Percentiles rank a stretch among this genome's conserved stretches.
Evolutionary conservation across 2,329 filamentous ascomycete species (phyloP).

Genomic region (Arthrinium phaeospermum): DNA sequence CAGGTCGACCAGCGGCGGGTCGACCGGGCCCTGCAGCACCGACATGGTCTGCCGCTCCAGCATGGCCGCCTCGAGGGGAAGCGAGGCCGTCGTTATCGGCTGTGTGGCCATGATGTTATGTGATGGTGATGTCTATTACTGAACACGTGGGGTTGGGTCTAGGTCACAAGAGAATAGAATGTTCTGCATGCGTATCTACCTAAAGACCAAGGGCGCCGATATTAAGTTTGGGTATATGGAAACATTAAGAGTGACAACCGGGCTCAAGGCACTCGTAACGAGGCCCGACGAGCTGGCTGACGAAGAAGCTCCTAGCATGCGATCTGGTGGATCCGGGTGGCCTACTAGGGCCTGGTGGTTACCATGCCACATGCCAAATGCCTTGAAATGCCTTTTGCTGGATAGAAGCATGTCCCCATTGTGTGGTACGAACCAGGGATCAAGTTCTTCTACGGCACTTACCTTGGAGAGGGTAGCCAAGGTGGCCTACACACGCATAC

Average conservation of each 20-base stretch:
- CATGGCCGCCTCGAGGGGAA: constrained; percentile 22
- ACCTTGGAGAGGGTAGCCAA: background rate
- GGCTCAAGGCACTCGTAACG: background rate
- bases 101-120: background rate
- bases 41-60: constrained; percentile 51
- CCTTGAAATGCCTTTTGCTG: background rate
- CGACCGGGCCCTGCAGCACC: constrained; percentile 69
- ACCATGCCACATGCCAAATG: no score
- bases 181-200: background rate
- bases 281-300: background rate
- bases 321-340: background rate
- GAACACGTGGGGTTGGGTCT: background rate
- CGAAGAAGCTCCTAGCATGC: background rate
- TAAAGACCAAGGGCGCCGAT: background rate
- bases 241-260: background rate
- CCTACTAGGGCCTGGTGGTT: constrained; percentile 1
- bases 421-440: constrained; percentile 2
- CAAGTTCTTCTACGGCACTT: constrained; percentile 6
- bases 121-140: background rate
- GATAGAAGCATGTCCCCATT: constrained; percentile 16
- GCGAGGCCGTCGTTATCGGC: background rate
- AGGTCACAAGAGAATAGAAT: background rate
- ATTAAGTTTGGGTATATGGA: background rate
- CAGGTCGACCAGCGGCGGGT: constrained; percentile 72
- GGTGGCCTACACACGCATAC: background rate